Conservation (phyloP, 2,329 filamentous ascomycete genomes). For the Ophiostoma pallidulum region DNA sequence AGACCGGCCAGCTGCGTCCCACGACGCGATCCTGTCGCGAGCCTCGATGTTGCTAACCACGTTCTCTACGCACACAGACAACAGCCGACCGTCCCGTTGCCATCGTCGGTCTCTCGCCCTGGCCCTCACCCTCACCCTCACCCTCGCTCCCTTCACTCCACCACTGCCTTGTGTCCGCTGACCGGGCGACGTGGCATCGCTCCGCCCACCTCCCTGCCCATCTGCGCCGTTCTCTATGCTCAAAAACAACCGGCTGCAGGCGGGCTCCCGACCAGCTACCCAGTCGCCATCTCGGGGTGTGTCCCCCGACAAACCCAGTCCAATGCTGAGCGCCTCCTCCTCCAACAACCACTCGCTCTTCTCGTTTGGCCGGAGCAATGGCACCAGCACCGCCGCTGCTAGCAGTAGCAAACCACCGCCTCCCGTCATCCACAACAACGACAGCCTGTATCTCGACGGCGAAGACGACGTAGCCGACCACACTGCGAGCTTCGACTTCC, state of each 20-base stretch:
- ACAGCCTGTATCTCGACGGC: slow-evolving; percentile 40
- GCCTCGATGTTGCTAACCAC: neutral
- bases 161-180: neutral
- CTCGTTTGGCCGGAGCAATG: slow-evolving; percentile 50
- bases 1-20: slow-evolving; percentile 1
- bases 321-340: slow-evolving; percentile 53
- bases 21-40: neutral
- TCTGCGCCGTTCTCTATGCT: slow-evolving; percentile 32
- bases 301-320: slow-evolving; percentile 23
- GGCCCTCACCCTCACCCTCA: neutral
- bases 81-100: neutral
- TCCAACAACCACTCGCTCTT: slow-evolving; percentile 55
- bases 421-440: slow-evolving; percentile 31
- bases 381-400: slow-evolving; percentile 28
- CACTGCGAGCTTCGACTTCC: slow-evolving; percentile 62
- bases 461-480: slow-evolving; percentile 35
- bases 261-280: slow-evolving; percentile 50
- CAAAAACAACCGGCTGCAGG: slow-evolving; percentile 46
- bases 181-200: neutral
- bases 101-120: neutral
- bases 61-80: neutral
- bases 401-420: slow-evolving; percentile 14
- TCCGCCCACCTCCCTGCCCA: neutral
- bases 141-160: neutral
- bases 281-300: slow-evolving; percentile 49